Evolutionary conservation across 2,329 filamentous ascomycete species (phyloP), one percentile per base, ranked within the genome.

Genomic region (Curvularia spicifera): DNA sequence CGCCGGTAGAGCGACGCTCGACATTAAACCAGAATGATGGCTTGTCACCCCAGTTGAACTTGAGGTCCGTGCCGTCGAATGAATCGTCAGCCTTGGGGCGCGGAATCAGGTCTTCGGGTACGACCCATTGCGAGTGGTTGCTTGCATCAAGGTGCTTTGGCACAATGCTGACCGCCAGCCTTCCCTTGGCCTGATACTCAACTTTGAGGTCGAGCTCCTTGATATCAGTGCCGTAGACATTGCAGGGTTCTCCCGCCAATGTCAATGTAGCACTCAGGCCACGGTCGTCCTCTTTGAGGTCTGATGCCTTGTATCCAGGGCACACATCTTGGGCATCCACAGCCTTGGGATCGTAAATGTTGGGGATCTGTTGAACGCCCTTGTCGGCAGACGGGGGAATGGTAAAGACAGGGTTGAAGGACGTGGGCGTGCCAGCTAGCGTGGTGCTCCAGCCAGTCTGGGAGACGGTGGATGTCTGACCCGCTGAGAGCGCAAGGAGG

Each of bases 181-280:
- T 83, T 65, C 91, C 85, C 15, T 78, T 76, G 5, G 85, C 82
- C 71, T 91, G 87, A 64, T 88, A 89, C 68, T 88, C 85, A 12
- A 95, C 88, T 3, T 85, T 83, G 31, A 96, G 78, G 35, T 82
- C 83, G 48, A 96, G 79, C 4, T 83, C 79, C 24, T 87, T 82
- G 28, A 96, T 79, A 71, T 96, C 92, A 7, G 83, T 89, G 0
- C 92, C 91, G 63, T 94, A 96, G 22, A 87, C 84, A 74, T 94
- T 90, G 79, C 91, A 87, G 29, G 84, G 72, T 22, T 78, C 64
- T 3, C 85, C 85, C 37, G 83, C 84, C 52, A 87, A 71, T 0
- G 67, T 77, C 65, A 87, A 68, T 4, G 76, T 80, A 7, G 85
- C 85, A 2, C 78, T 82, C 51, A 87, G 77, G 3, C 84, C 84